These are phyloP conservation scores for Jackrogersella multiformis DNA, from an alignment of 495 filamentous ascomycete species.

Conservation along the genomic window DNA sequence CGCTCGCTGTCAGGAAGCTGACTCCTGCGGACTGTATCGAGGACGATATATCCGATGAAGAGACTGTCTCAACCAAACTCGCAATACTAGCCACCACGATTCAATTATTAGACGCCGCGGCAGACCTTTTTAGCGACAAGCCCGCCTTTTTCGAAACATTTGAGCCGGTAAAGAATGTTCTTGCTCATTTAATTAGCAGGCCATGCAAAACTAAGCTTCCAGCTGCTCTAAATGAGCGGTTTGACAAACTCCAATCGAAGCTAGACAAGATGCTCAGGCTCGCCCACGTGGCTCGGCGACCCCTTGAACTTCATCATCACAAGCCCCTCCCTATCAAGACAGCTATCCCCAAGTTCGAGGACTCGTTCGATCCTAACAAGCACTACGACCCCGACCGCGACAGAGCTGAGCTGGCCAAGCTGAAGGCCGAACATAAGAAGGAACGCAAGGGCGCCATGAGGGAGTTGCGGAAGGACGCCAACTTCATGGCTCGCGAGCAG, in stretches of 20 bases:
- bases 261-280: conserved; percentile 62
- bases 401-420: conserved; percentile 79
- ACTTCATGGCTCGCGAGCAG: conserved; percentile 88
- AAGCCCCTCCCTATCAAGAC: conserved; percentile 86
- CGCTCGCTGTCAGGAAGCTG: conserved; percentile 52
- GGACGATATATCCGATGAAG: conserved; percentile 43
- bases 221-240: conserved; percentile 46
- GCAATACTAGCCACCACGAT: conserved; percentile 67
- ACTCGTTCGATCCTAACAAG: conserved; percentile 89
- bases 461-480: conserved; percentile 92
- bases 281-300: conserved; percentile 71
- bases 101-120: conserved; percentile 65
- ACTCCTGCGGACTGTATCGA: conserved; percentile 63
- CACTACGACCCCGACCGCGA: conserved; percentile 95
- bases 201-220: conserved; percentile 62
- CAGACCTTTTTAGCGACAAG: conserved; percentile 70
- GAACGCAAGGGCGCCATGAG: conserved; percentile 95
- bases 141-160: conserved; percentile 81
- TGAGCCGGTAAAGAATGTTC: conserved; percentile 62
- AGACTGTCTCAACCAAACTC: conserved; percentile 60
- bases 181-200: conserved; percentile 63
- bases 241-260: conserved; percentile 52
- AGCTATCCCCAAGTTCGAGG: conserved; percentile 95
- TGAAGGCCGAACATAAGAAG: conserved; percentile 89
- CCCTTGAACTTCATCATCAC: conserved; percentile 90